Base-by-base conservation (phyloP, 139 green algal species). In the Pleodorina starrii region DNA sequence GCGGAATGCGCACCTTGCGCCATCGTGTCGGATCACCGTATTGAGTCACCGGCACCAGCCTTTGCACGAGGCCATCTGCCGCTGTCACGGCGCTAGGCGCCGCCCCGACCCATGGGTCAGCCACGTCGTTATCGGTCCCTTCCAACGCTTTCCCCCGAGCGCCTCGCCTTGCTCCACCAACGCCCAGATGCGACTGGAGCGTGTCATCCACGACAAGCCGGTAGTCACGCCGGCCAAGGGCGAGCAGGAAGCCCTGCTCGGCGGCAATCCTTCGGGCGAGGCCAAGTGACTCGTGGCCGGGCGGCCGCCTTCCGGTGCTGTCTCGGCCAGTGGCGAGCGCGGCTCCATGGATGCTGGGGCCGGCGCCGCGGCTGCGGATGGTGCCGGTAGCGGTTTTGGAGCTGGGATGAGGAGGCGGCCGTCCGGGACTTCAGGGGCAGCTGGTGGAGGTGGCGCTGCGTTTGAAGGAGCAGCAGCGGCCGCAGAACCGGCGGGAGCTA, bases 121-220 rank as follows among this genome's bases (percentile, higher is more conserved):
- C n/a, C n/a, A n/a, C n/a, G n/a, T n/a, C n/a, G n/a, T n/a, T n/a
- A n/a, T n/a, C n/a, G n/a, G n/a, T n/a, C n/a, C n/a, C n/a, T n/a
- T n/a, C n/a, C n/a, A n/a, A n/a, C n/a, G n/a, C 54, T 66, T 21
- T 66, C 54, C 29, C 54, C 54, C 29, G 54, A 66, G 54, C 54
- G 7, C 54, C 9, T 66, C 6, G 29, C 54, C 3, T 66, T 66
- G 54, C 54, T 60, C 51, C 17, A 17, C 14, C 14, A 60, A 60
- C 51, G 29, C 16, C 9, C 76, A 84, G 76, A 69, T 84, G 0
- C 76, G 76, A 14, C 76, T 84, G 48, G 76, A 84, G 76, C 32
- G n/a, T 4, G 9, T 69, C 76, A 46, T 84, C 76, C 76, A n/a
- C 11, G 29, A 59, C n/a, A 48, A 19, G 11, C 27, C 44, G 29